Evolutionary conservation across 2,329 filamentous ascomycete genomes (phyloP), one percentile per base, ranked within the genome.

Genomic region (Fusarium setosum): DNA sequence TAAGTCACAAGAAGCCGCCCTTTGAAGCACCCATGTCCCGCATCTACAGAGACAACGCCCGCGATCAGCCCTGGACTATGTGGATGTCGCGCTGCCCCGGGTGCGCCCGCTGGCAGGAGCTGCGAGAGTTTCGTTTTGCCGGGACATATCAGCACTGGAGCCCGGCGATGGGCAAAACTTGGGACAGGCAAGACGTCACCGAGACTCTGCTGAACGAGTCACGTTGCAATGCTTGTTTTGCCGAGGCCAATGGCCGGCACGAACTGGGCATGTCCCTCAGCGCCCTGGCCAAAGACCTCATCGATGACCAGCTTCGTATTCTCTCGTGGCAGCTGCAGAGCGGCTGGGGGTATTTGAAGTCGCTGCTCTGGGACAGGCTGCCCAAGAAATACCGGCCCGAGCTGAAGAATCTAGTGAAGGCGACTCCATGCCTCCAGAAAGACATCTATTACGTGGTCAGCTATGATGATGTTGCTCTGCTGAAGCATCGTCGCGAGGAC

Each of bases 31-130:
- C 44, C 1, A 4, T 24, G 3, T 21, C 1, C 4, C 32, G 42
- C 4, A 58, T 51, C 6, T 41, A 57, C 13, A 26, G 42, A 6
- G 11, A 21, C 1, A 23, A 47, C 10, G 53, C 41, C 4, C 17
- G 17, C n/a, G 18, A 35, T 1, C 23, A 32, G 5, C 31, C 21
- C 3, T 60, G 55, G 52, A 13, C 49, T 1, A 59, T 69, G 55
- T 54, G 54, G 18, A 69, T 70, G 66, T 47, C 37, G 1, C 56
- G 63, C 1, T 70, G 66, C 32, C 23, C 47, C 4, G 17, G n/a
- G 21, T 70, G 66, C 5, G 21, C 32, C n/a, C n/a, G 37, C 9
- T 70, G 67, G 65, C 53, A 65, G 34, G 67, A 70, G 15, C 4
- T 65, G 1, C 53, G 66, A 23, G 56, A 38, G 2, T 65, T 69